A percentile compares a stretch with the other conserved stretches of the same genome.
These are phyloP conservation scores for Rhynchospora breviuscula DNA, from an alignment of 176 grass and related monocot species.

Conservation along the genomic window DNA sequence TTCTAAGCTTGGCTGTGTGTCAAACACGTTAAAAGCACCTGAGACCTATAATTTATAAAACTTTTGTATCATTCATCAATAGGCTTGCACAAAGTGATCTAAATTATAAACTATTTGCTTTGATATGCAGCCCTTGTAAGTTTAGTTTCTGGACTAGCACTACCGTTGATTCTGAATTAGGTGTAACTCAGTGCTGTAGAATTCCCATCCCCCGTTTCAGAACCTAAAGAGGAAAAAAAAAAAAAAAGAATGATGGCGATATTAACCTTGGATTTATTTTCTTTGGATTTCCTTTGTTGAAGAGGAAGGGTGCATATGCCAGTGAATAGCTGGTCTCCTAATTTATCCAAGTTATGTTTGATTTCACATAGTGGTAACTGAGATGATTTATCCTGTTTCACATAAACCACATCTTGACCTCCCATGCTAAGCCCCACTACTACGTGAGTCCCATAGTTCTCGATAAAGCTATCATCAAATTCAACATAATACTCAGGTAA, in stretches of 20 bases:
- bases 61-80: neutral
- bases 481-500: neutral
- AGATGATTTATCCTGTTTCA: slow-evolving; percentile 77
- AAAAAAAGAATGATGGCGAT: neutral
- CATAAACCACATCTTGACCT: slow-evolving; percentile 82
- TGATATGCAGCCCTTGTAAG: neutral
- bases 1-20: slow-evolving; percentile 37
- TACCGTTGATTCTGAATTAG: neutral
- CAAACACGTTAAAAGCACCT: slow-evolving; percentile 81
- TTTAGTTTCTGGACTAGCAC: neutral
- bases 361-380: slow-evolving; percentile 50
- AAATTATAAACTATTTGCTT: neutral
- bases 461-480: slow-evolving; percentile 51
- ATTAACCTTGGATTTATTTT: slow-evolving; percentile 67
- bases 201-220: neutral
- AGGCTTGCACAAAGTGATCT: neutral
- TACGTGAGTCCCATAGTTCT: slow-evolving; percentile 82
- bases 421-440: slow-evolving; percentile 70
- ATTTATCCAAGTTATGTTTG: slow-evolving; percentile 69
- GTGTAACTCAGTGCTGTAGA: neutral
- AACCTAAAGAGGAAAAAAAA: neutral
- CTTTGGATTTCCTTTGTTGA: slow-evolving; percentile 47
- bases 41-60: slow-evolving; percentile 52
- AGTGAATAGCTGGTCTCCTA: slow-evolving; percentile 82
- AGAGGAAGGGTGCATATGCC: slow-evolving; percentile 62